Evolutionary conservation across 805 yeast genomes (phyloP).

Genomic region (Yarrowia bubula): DNA sequence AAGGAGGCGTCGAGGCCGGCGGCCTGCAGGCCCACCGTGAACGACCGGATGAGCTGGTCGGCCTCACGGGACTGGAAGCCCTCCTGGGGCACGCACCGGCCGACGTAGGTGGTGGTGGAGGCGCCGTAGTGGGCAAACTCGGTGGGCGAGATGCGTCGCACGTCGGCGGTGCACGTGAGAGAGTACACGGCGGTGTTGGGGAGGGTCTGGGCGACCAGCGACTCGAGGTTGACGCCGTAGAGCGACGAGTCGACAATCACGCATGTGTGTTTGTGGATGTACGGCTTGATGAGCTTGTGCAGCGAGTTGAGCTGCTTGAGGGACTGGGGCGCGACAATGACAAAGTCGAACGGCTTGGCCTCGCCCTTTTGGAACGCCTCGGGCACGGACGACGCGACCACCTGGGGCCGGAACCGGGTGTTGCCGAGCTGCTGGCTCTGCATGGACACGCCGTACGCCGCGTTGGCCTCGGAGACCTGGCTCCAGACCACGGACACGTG

Average conservation of each 20-base stretch:
- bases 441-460: slow-evolving; percentile 28
- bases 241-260: slow-evolving; percentile 31
- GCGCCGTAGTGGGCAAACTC: slow-evolving; percentile 25
- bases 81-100: slow-evolving; percentile 24
- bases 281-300: slow-evolving; percentile 26
- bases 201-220: slow-evolving; percentile 28
- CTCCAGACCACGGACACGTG: slow-evolving; percentile 33
- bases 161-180: slow-evolving; percentile 28
- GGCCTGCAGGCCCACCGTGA: slow-evolving; percentile 30
- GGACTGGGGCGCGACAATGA: slow-evolving; percentile 23
- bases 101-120: slow-evolving; percentile 14
- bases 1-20: slow-evolving; percentile 32
- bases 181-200: slow-evolving; percentile 31
- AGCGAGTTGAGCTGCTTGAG: slow-evolving; percentile 28
- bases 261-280: slow-evolving; percentile 30
- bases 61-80: slow-evolving; percentile 7
- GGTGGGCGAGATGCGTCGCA: slow-evolving; percentile 27
- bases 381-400: slow-evolving; percentile 24
- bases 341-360: slow-evolving; percentile 28
- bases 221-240: slow-evolving; percentile 28
- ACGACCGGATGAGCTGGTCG: slow-evolving; percentile 25
- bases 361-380: slow-evolving; percentile 10
- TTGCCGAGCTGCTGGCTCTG: slow-evolving; percentile 31
- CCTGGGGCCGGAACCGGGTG: slow-evolving; percentile 30
- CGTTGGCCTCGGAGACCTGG: slow-evolving; percentile 27